Evolutionary conservation across 306 rosid species (phyloP).

Genomic region (Malus asiatica): DNA sequence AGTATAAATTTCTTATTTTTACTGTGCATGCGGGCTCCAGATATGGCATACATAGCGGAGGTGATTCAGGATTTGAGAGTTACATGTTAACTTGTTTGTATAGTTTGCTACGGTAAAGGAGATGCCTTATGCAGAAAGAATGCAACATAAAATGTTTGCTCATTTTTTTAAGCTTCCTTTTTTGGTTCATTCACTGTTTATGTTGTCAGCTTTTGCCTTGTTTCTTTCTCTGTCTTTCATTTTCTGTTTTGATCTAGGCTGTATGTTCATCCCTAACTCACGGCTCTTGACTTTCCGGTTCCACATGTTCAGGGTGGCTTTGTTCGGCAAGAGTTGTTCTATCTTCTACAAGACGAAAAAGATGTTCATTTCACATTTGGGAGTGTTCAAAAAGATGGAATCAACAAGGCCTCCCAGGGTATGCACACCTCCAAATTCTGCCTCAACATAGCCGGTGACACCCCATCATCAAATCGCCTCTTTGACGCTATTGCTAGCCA

Average conservation of each 20-base stretch:
- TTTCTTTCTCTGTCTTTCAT: neutral
- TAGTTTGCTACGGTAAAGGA: neutral
- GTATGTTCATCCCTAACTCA: neutral
- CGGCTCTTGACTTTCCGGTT: neutral
- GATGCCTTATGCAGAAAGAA: neutral
- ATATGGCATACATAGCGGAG: neutral
- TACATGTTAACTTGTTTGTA: neutral
- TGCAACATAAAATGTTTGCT: neutral
- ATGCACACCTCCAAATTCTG: conserved; percentile 80
- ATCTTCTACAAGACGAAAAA: conserved; percentile 58
- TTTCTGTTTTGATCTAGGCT: neutral
- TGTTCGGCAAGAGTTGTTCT: conserved; percentile 57
- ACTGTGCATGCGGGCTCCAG: neutral
- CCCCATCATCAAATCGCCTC: conserved; percentile 81
- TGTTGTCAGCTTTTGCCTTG: too few relatives aligned
- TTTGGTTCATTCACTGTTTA: too few relatives aligned
- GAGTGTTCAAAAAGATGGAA: conserved; percentile 50
- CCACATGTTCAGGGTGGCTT: conserved; percentile 52
- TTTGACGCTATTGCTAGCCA: conserved; percentile 77
- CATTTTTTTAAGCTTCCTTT: too few relatives aligned
- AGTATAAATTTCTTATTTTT: neutral
- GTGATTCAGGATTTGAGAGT: neutral
- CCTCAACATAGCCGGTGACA: conserved; percentile 81
- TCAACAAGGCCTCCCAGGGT: conserved; percentile 46
- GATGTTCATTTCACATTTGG: conserved; percentile 81